A percentile compares a stretch with the other conserved stretches of the same genome.
Conservation (phyloP, 2,329 filamentous ascomycete genomes). For the Paraphoma chrysanthemicola region DNA sequence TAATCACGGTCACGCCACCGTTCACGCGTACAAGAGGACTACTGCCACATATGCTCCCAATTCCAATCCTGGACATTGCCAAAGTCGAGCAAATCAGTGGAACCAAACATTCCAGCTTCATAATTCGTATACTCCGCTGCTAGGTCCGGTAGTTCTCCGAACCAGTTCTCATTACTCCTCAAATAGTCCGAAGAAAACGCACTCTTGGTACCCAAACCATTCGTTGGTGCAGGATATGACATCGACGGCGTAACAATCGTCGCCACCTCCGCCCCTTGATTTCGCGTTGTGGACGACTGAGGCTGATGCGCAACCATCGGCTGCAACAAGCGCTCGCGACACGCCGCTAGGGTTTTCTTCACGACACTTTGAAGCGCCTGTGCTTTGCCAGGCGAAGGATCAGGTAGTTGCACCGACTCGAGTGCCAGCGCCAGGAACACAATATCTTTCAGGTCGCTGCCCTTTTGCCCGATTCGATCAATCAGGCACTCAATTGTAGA, state of each 20-base stretch:
- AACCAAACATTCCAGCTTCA: slow-evolving; percentile 8
- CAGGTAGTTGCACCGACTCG: slow-evolving; percentile 16
- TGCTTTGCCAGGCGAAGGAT: neutral
- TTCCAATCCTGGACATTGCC: slow-evolving; percentile 16
- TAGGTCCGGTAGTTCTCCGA: slow-evolving; percentile 18
- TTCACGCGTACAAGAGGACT: neutral
- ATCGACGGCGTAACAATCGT: slow-evolving; percentile 3
- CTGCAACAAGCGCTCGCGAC: slow-evolving; percentile 18
- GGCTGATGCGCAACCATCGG: neutral
- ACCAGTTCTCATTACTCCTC: slow-evolving; percentile 12
- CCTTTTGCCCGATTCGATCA: slow-evolving; percentile 19
- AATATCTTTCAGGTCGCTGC: slow-evolving; percentile 29
- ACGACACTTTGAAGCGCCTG: slow-evolving; percentile 8
- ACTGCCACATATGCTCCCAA: slow-evolving; percentile 29
- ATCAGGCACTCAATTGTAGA: slow-evolving; percentile 19
- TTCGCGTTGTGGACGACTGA: neutral
- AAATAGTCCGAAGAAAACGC: neutral
- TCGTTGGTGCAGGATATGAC: slow-evolving; percentile 2
- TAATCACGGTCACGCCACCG: no score
- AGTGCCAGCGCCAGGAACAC: slow-evolving; percentile 25
- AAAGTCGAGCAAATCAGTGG: slow-evolving; percentile 15
- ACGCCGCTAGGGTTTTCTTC: slow-evolving; percentile 14
- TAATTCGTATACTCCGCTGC: slow-evolving; percentile 16
- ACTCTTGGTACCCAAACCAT: slow-evolving; percentile 1
- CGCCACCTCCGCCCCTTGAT: neutral